Percentiles rank a stretch among this genome's conserved stretches.
These are phyloP conservation scores for Hypoxylon lenormandii DNA, from an alignment of 495 filamentous ascomycete species.

Conservation along the genomic window DNA sequence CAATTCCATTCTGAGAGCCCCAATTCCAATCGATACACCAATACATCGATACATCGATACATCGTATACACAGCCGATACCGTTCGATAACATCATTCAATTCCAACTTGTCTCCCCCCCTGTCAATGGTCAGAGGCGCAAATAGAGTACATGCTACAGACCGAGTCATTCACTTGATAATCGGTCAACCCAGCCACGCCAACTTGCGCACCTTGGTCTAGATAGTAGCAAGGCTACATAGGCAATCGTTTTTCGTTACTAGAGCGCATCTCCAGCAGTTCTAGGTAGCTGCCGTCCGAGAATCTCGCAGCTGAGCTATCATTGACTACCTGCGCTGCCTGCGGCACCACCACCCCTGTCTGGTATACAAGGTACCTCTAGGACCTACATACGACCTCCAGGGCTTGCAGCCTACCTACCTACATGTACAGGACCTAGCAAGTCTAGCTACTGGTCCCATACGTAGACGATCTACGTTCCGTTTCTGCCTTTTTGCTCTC, in stretches of 20 bases:
- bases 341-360: constrained; percentile 16
- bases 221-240: constrained; percentile 17
- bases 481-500: not conserved
- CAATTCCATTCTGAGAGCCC: not conserved
- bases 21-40: not conserved
- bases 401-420: too few species aligned
- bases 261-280: constrained; percentile 15
- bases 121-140: constrained; percentile 10
- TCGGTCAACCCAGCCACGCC: constrained; percentile 43
- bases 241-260: constrained; percentile 5
- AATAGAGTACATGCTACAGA: constrained; percentile 18
- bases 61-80: not conserved
- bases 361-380: constrained; percentile 17
- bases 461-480: constrained; percentile 12
- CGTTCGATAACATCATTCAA: constrained; percentile 16
- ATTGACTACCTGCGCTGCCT: constrained; percentile 21
- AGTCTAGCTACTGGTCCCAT: not conserved
- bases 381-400: constrained; percentile 36
- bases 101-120: not conserved
- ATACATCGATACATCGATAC: not conserved
- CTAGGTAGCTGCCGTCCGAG: constrained; percentile 35
- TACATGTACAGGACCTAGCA: constrained; percentile 6
- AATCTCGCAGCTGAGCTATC: constrained; percentile 37
- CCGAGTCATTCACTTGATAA: constrained; percentile 54
- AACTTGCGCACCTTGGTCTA: constrained; percentile 22